Evolutionary conservation across 1,284 basidiomycete genomes (phyloP).

Genomic region (Puccinia coronata): DNA sequence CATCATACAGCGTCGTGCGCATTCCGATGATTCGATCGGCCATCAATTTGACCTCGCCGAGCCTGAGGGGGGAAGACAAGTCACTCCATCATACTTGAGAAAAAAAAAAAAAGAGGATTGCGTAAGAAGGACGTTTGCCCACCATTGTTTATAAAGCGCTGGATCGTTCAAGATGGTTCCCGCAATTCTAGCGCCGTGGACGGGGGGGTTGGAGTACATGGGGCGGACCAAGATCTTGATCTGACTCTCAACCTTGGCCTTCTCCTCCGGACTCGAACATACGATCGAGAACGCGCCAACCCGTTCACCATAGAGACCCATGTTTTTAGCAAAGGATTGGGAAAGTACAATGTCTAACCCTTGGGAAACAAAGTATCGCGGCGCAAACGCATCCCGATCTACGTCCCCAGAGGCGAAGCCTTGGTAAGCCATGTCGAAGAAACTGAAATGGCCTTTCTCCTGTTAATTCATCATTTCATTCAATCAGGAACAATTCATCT

Average conservation of each 20-base stretch:
- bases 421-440: slow-evolving; percentile 89
- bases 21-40: slow-evolving; percentile 60
- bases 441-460: slow-evolving; percentile 83
- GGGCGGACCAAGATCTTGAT: slow-evolving; percentile 95
- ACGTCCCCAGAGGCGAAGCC: slow-evolving; percentile 61
- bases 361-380: slow-evolving; percentile 59
- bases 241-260: slow-evolving; percentile 58
- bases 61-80: slow-evolving; percentile 44
- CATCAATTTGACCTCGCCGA: slow-evolving; percentile 59
- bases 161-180: slow-evolving; percentile 60
- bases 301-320: slow-evolving; percentile 60
- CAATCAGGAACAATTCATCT: background rate
- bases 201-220: slow-evolving; percentile 97
- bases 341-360: slow-evolving; percentile 58
- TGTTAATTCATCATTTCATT: slow-evolving; percentile 43
- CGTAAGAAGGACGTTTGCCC: background rate
- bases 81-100: slow-evolving; percentile 10
- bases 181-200: slow-evolving; percentile 67
- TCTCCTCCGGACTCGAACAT: slow-evolving; percentile 56
- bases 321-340: slow-evolving; percentile 60
- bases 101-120: background rate
- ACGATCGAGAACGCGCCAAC: slow-evolving; percentile 59
- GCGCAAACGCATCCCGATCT: slow-evolving; percentile 58
- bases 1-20: slow-evolving; percentile 57
- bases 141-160: slow-evolving; percentile 60